Conservation (phyloP, 176 grass and related monocot genomes). For the Rhipidocladum racemiflorum region DNA sequence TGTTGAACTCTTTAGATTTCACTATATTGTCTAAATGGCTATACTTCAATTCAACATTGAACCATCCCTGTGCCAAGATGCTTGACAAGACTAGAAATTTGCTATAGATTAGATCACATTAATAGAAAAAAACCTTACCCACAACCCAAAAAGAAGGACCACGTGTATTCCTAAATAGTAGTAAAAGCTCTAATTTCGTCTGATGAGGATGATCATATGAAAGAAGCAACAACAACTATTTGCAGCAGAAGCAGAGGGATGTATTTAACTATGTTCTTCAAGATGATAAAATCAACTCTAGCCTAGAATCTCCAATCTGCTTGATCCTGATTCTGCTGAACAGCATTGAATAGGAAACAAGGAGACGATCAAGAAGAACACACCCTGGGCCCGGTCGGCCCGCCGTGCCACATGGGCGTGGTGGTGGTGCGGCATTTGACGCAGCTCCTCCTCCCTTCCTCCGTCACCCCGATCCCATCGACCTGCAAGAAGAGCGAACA, state of each 20-base stretch:
- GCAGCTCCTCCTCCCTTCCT: slow-evolving; percentile 55
- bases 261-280: background rate
- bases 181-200: background rate
- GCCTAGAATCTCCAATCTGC: background rate
- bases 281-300: background rate
- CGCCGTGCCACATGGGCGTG: slow-evolving; percentile 76
- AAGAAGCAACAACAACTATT: background rate
- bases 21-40: background rate
- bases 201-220: background rate
- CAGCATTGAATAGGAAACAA: background rate
- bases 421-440: slow-evolving; percentile 69
- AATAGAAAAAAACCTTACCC: background rate
- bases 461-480: slow-evolving; percentile 23
- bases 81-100: background rate
- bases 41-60: background rate
- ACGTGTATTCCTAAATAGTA: background rate
- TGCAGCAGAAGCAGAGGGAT: background rate
- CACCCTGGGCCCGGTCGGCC: slow-evolving; percentile 74
- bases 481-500: background rate
- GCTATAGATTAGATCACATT: background rate
- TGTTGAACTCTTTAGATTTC: background rate
- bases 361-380: slow-evolving; percentile 10
- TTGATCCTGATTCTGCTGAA: background rate
- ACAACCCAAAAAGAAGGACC: background rate
- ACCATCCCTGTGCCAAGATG: background rate